Evolutionary conservation across 768 basidiomycete species (phyloP).

Genomic region (Pholiota conissans): DNA sequence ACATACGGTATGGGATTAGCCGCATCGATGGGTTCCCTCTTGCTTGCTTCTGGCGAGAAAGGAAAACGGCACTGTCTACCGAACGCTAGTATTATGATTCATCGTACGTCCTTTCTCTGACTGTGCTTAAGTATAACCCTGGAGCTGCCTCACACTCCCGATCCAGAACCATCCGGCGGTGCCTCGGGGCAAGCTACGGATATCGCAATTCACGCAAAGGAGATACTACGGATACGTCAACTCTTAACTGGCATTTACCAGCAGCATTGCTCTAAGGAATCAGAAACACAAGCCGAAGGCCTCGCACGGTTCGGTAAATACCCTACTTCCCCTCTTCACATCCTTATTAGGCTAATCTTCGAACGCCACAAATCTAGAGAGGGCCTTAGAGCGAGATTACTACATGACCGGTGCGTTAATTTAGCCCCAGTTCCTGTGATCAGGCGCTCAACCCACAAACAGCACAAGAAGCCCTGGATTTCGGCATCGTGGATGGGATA

Average conservation of each 20-base stretch:
- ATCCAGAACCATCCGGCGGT: constrained; percentile 90
- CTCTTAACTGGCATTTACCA: constrained; percentile 88
- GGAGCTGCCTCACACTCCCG: constrained; percentile 9
- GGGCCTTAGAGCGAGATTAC: constrained; percentile 90
- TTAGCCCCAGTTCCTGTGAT: constrained; percentile 20
- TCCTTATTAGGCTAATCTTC: constrained; percentile 18
- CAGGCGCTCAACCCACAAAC: constrained; percentile 21
- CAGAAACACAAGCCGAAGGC: constrained; percentile 64
- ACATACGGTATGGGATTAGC: constrained; percentile 97
- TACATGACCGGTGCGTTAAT: constrained; percentile 79
- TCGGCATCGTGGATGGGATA: constrained; percentile 93
- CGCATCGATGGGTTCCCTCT: constrained; percentile 93
- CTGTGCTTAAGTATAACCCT: constrained; percentile 13
- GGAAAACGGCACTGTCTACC: constrained; percentile 92
- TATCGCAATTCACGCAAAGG: constrained; percentile 96
- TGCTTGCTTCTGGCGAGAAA: constrained; percentile 87
- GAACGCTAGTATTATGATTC: constrained; percentile 97
- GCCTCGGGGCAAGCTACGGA: constrained; percentile 95
- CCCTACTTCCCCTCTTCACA: constrained; percentile 8
- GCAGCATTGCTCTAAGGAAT: constrained; percentile 71
- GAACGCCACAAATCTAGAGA: constrained; percentile 53
- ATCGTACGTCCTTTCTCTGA: constrained; percentile 65
- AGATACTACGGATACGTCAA: constrained; percentile 88
- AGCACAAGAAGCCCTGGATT: constrained; percentile 87
- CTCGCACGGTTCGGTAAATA: constrained; percentile 76